Conservation (phyloP, 495 filamentous ascomycete species). For the Staphylotrichum longicolle region DNA sequence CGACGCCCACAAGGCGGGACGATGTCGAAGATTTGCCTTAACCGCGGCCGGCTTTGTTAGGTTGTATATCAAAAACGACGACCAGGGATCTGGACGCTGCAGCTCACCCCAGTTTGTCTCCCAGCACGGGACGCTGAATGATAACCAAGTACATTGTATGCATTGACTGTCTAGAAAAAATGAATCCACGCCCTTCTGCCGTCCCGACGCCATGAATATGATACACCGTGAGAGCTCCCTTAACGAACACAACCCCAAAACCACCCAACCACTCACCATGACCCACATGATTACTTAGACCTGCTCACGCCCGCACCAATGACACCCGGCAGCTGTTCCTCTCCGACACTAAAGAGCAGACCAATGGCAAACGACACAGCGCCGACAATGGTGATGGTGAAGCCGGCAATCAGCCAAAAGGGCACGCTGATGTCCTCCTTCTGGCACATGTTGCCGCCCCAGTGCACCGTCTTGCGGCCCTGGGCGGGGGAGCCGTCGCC, state of each 20-base stretch:
- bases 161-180: slow-evolving; percentile 10
- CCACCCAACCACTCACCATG: not conserved
- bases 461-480: slow-evolving; percentile 46
- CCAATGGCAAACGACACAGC: slow-evolving; percentile 65
- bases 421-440: slow-evolving; percentile 85
- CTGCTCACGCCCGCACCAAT: slow-evolving; percentile 80
- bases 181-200: slow-evolving; percentile 3
- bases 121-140: not conserved
- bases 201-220: slow-evolving; percentile 13
- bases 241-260: not conserved
- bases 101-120: too few relatives aligned
- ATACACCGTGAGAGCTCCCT: slow-evolving; percentile 8
- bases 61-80: not conserved
- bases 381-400: slow-evolving; percentile 62
- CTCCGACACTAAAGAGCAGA: slow-evolving; percentile 73
- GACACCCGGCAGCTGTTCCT: slow-evolving; percentile 77
- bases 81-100: too few relatives aligned
- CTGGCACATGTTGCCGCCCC: slow-evolving; percentile 84
- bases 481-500: slow-evolving; percentile 37
- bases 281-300: slow-evolving; percentile 10
- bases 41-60: not conserved
- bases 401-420: slow-evolving; percentile 79
- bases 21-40: slow-evolving; percentile 29
- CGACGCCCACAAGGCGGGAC: slow-evolving; percentile 51
- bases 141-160: slow-evolving; percentile 8